Percentiles rank a stretch among this genome's conserved stretches.
Conservation (phyloP, 208 protist genomes). For the Kentomonas sorsogonicus region DNA sequence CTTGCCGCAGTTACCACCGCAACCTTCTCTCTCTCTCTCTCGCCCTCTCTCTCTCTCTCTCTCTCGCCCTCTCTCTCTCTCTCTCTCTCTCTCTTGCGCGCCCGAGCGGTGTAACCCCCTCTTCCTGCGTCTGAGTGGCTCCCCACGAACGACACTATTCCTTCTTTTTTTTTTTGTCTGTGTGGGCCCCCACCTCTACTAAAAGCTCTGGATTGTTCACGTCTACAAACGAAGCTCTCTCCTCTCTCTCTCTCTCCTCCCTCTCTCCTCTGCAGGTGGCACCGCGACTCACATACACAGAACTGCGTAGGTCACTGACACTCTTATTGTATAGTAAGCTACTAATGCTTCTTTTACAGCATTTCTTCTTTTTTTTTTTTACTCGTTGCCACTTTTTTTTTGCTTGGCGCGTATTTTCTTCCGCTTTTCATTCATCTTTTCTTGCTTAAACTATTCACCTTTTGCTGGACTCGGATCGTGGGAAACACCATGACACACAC, state of each 20-base stretch:
- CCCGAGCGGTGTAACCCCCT: no score
- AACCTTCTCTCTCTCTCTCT: background rate
- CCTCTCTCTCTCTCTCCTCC: background rate
- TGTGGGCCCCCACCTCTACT: no score
- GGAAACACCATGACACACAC: no score
- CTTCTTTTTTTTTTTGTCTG: no score
- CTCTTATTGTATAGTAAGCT: background rate
- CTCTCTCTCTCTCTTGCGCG: no score
- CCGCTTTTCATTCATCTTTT: conserved; percentile 5
- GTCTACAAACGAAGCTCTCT: no score
- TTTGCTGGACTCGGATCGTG: no score
- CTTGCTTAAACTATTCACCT: background rate
- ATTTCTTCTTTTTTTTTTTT: conserved; percentile 4
- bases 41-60: background rate
- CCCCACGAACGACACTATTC: no score
- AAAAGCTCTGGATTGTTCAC: no score
- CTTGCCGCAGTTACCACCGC: background rate
- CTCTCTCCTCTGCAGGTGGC: background rate
- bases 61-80: background rate
- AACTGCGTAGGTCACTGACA: no score
- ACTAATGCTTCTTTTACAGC: background rate
- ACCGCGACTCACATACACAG: no score
- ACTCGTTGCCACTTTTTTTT: background rate
- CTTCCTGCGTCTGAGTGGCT: no score
- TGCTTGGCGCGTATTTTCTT: conserved; percentile 11